Conservation (phyloP, 208 protist species). For the Trypanosoma grayi region DNA sequence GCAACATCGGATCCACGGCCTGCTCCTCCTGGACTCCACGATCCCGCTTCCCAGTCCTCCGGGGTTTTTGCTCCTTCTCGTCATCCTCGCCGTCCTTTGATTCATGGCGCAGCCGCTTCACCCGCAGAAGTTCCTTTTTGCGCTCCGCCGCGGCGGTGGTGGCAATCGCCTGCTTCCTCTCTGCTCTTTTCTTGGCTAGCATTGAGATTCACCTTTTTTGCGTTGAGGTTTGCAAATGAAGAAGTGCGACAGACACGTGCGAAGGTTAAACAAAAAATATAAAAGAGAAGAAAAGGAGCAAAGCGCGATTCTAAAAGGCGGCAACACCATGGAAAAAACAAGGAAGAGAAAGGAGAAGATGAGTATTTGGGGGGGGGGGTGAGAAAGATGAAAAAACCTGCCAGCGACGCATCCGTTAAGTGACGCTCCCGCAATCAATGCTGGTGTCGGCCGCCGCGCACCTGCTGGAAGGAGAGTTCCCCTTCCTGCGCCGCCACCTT, state of each 20-base stretch:
- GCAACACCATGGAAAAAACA: too few species aligned
- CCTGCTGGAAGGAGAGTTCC: slow-evolving; percentile 26
- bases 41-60: slow-evolving; percentile 1
- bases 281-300: slow-evolving; percentile 20
- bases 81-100: not conserved
- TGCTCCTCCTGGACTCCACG: slow-evolving; percentile 4
- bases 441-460: not conserved
- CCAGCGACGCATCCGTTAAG: too few species aligned
- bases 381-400: slow-evolving; percentile 6
- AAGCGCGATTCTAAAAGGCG: too few species aligned
- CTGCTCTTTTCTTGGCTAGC: slow-evolving; percentile 67
- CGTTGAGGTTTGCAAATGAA: not conserved
- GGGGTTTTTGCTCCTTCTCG: not conserved
- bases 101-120: slow-evolving; percentile 5
- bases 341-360: slow-evolving; percentile 24
- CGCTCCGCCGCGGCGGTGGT: slow-evolving; percentile 38
- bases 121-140: slow-evolving; percentile 27
- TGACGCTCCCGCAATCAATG: not conserved
- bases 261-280: slow-evolving; percentile 22
- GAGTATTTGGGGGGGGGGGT: not conserved
- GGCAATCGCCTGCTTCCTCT: slow-evolving; percentile 41
- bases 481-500: slow-evolving; percentile 13
- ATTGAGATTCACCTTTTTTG: slow-evolving; percentile 25
- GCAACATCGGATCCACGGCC: slow-evolving; percentile 24
- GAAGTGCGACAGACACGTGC: too few species aligned